Evolutionary conservation across 306 rosid genomes (phyloP), one percentile per base, ranked within the genome.

Genomic region (Casuarina equisetifolia): DNA sequence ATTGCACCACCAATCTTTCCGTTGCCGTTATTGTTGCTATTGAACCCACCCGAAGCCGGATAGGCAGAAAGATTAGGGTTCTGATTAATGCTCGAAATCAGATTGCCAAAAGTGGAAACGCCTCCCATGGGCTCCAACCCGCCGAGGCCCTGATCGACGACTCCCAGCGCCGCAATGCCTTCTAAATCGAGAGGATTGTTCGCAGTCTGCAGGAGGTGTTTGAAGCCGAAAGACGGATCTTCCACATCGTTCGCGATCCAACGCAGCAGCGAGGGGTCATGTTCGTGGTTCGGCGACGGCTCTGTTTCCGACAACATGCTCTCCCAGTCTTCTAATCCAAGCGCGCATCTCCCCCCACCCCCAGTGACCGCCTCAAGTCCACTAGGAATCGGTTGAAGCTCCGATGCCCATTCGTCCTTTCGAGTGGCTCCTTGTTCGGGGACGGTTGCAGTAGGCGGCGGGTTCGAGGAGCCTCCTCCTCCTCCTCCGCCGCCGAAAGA

Each of bases 311-410:
- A 83, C 70, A 92, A 74, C 46, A 89, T 94, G 72, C 88, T 85
- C 70, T 92, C 98, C 98, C 97, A 94, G 49, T 94, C 98, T 70
- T 90, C 97, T 88, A 91, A 88, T 67, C 88, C 89, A 69, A 88
- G 80, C 12, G 91, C 97, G 67, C 94, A 93, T 88, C 88, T 90
- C 77, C 73, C 84, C 20, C 82, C 88, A 12, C n/a, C 59, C 40
- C 69, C 55, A 4, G 82, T 64, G 32, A 71, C 61, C 12, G 70
- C 73, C 68, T 75, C 74, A 20, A 78, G 64, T 3, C 81, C 80
- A 42, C 74, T 74, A 17, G 70, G 80, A 70, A 74, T 72, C 36
- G 72, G 80, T 52, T 76, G 83, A 32, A 80, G 79, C 82, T 81
- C 85, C 69, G 53, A 58, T 35, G 79, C 76, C 81, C 75, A 83